Base-by-base conservation (phyloP, 2,329 filamentous ascomycete species). In the Fusarium sp. region DNA sequence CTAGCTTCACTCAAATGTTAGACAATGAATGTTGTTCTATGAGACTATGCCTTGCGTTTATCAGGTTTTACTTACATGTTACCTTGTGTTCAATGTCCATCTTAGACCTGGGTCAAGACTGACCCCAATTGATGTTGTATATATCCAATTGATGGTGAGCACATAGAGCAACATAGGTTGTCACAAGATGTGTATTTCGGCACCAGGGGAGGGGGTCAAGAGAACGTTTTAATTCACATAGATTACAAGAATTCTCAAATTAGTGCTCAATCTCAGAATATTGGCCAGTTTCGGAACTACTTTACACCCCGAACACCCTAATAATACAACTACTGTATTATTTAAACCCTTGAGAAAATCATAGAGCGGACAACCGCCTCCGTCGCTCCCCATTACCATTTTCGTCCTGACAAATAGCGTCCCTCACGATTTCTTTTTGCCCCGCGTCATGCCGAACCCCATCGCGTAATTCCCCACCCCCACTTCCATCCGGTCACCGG, bases 381-480 rank as follows among this genome's bases (percentile, higher is more conserved):
- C 43, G 43, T 48, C 43, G 48, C 48, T 52, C 25, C 27, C 48
- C 25, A 20, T 59, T 37, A 59, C 39, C 25, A 25, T 20, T 39
- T 48, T 18, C 27, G 30, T 34, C 25, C 13, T 57, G 54, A 52
- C 71, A 65, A 74, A 74, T 74, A 52, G 27, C 52, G 45, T 41
- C 20, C 25, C 45, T 30, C 25, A 32, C 35, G 54, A 45, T 62
- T 72, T 35, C 8, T 14, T 16, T 27, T 30, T 13, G 59, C 72
- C 69, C 72, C 72, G 69, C 72, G 69, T 67, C 72, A 50, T 43
- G 32, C 67, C 39, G 50, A 43, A 25, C 57, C 41, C 25, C 52
- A 72, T 72, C 69, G 63, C 70, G 67, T 59, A 74, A 65, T 69
- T 27, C 68, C 69, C 72, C 72, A 59, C 66, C 72, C 72, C 72